phyloP scores from a whole-genome alignment of 352 stramenopile species.

The Plasmopara halstedii region DNA sequence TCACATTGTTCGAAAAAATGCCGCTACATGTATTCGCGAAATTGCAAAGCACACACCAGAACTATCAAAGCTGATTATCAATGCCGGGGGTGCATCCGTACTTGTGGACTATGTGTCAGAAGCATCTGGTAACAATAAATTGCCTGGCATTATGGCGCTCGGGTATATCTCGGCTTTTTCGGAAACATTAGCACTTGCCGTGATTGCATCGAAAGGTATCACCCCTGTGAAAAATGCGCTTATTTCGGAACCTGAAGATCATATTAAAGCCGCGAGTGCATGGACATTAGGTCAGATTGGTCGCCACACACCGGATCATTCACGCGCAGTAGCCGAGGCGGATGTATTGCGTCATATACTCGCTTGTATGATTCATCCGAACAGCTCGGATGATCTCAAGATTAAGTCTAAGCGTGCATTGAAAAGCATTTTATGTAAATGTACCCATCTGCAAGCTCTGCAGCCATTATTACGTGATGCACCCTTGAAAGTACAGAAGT shows the following conservation, averaged over 20 bases:
- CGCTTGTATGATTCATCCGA: conserved; percentile 89
- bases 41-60: conserved; percentile 94
- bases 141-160: conserved; percentile 93
- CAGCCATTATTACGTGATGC: conserved; percentile 89
- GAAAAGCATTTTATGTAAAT: conserved; percentile 93
- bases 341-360: conserved; percentile 91
- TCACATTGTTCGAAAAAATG: conserved; percentile 93
- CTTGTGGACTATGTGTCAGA: conserved; percentile 92
- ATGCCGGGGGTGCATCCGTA: conserved; percentile 89
- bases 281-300: conserved; percentile 95
- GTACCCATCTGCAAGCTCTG: conserved; percentile 89
- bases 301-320: conserved; percentile 91
- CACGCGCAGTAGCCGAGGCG: conserved; percentile 86
- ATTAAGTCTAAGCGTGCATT: conserved; percentile 91
- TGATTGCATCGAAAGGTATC: conserved; percentile 93
- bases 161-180: conserved; percentile 94
- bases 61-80: conserved; percentile 94
- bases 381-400: conserved; percentile 91
- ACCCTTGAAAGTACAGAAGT: conserved; percentile 94
- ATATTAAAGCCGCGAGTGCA: conserved; percentile 92
- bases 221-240: conserved; percentile 89
- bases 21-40: conserved; percentile 91
- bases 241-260: conserved; percentile 90
- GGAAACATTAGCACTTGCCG: conserved; percentile 89
- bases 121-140: conserved; percentile 87